Conservation (phyloP, 176 grass and related monocot species). For the Luzula sylvatica region DNA sequence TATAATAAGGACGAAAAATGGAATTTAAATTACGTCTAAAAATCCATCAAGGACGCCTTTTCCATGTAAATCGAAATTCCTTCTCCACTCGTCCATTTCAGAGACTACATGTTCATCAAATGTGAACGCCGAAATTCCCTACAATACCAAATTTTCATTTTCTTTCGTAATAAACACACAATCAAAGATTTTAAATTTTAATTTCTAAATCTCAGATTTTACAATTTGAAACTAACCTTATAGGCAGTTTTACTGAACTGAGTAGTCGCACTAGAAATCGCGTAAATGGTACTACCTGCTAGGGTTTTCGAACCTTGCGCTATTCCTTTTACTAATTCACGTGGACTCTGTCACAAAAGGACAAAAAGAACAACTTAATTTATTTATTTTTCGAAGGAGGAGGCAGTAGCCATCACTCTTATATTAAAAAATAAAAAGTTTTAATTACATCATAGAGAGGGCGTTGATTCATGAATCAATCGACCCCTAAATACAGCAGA, state of each 20-base stretch:
- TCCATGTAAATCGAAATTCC: conserved; percentile 66
- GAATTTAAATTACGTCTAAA: conserved; percentile 53
- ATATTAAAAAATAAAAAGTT: too few relatives aligned
- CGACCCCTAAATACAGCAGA: too few relatives aligned
- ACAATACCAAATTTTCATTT: conserved; percentile 25
- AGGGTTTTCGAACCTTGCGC: conserved; percentile 95
- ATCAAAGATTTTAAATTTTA: conserved; percentile 10
- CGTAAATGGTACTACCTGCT: conserved; percentile 79
- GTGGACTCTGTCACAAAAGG: conserved; percentile 33
- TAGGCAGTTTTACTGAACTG: conserved; percentile 99
- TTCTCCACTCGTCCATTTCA: conserved; percentile 69
- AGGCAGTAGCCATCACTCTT: too few relatives aligned
- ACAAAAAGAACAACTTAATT: background rate
- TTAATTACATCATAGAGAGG: too few relatives aligned
- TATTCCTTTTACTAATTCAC: conserved; percentile 67
- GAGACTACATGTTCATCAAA: conserved; percentile 68
- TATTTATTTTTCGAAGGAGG: too few relatives aligned
- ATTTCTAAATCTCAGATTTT: conserved; percentile 2
- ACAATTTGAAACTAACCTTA: conserved; percentile 43
- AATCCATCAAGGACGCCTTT: conserved; percentile 89
- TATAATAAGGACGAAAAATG: background rate
- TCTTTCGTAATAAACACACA: background rate
- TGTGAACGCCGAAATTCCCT: conserved; percentile 92
- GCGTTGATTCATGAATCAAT: too few relatives aligned
- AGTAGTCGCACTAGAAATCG: conserved; percentile 80